phyloP scores from a whole-genome alignment of 75 land plant species.

The Picea glauca region DNA sequence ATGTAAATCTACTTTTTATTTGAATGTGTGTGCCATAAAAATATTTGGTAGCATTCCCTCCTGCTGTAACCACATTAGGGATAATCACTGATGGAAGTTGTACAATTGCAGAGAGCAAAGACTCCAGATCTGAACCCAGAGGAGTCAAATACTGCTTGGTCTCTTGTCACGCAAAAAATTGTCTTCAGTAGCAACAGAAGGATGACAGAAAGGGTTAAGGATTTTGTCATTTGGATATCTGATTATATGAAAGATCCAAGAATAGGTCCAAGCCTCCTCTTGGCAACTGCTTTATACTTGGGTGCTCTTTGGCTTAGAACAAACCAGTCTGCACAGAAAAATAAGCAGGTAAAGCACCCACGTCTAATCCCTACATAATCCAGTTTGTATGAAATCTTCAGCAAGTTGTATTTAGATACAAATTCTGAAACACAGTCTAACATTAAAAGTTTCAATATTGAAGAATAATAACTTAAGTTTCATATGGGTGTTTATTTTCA shows the following conservation, averaged over 20 bases:
- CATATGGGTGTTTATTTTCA: neutral
- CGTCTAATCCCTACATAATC: neutral
- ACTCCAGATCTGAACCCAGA: slow-evolving; percentile 56
- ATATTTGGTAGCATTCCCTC: neutral
- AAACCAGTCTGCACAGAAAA: slow-evolving; percentile 4
- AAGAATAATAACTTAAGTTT: too few species aligned
- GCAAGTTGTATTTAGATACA: too few species aligned
- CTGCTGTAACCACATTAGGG: neutral
- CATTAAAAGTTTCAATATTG: too few species aligned
- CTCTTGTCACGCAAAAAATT: slow-evolving; percentile 18
- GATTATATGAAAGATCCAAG: slow-evolving; percentile 48
- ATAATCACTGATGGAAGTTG: neutral
- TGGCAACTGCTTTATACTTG: slow-evolving; percentile 46
- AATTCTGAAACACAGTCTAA: too few species aligned
- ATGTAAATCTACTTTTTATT: neutral
- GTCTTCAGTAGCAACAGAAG: slow-evolving; percentile 15
- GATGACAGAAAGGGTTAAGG: slow-evolving; percentile 13
- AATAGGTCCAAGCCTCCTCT: slow-evolving; percentile 47
- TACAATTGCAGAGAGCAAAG: slow-evolving; percentile 27
- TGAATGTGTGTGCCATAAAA: neutral
- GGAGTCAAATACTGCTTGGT: slow-evolving; percentile 32
- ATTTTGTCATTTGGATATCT: neutral
- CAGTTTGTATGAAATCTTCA: neutral
- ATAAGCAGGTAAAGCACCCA: neutral
- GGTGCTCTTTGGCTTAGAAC: slow-evolving; percentile 41